Conservation (phyloP, 495 filamentous ascomycete genomes). For the Podospora pseudocomata region DNA sequence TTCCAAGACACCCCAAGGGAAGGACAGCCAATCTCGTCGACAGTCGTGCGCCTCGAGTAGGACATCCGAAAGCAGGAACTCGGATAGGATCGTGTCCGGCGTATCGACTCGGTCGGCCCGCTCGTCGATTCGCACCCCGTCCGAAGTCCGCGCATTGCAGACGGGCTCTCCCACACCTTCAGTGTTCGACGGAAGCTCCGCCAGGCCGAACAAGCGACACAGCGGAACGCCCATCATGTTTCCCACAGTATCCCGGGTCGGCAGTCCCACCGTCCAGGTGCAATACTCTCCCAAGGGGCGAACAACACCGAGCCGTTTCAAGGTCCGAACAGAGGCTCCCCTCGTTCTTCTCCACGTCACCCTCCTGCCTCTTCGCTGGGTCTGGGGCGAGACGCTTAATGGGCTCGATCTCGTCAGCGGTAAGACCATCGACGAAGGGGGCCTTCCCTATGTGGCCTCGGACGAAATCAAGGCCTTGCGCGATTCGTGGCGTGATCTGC, state of each 20-base stretch:
- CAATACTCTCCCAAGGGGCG: conserved; percentile 59
- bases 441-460: conserved; percentile 39
- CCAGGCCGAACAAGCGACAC: conserved; percentile 39
- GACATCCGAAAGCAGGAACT: conserved; percentile 24
- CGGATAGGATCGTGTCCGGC: conserved; percentile 29
- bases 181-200: conserved; percentile 41
- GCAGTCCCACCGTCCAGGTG: conserved; percentile 41
- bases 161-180: conserved; percentile 64
- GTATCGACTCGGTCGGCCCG: conserved; percentile 42
- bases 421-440: conserved; percentile 22
- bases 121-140: conserved; percentile 57
- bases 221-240: conserved; percentile 23
- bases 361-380: conserved; percentile 66
- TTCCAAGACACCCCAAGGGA: conserved; percentile 17
- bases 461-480: conserved; percentile 55
- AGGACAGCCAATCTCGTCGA: conserved; percentile 14
- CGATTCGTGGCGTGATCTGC: conserved; percentile 69
- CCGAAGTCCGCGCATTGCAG: conserved; percentile 73
- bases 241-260: conserved; percentile 44
- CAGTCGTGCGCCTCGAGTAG: conserved; percentile 16
- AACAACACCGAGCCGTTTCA: conserved; percentile 50
- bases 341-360: conserved; percentile 88
- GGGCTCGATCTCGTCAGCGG: conserved; percentile 30
- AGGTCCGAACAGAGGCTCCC: conserved; percentile 53
- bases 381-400: conserved; percentile 59